phyloP scores from a whole-genome alignment of 345 rosid genomes.

The Clausena lansium region DNA sequence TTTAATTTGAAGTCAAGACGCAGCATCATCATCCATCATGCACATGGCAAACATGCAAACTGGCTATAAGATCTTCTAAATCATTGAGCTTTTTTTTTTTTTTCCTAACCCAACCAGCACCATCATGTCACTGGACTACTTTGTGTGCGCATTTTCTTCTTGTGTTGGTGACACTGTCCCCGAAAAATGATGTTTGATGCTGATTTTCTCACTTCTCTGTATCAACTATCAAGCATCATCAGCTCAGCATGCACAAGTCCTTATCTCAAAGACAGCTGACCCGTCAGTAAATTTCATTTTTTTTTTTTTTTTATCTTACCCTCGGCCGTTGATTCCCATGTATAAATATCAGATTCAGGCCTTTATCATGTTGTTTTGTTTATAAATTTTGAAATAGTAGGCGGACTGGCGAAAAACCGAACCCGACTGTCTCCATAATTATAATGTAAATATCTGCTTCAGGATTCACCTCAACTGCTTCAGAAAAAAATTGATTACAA shows the following conservation, averaged over 20 bases:
- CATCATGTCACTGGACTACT: constrained; percentile 3
- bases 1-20: constrained; percentile 9
- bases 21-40: constrained; percentile 17
- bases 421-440: background rate
- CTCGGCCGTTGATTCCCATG: too few relatives aligned
- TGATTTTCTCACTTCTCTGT: background rate
- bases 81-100: background rate
- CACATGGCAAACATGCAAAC: constrained; percentile 25
- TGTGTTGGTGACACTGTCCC: background rate
- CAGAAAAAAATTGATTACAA: background rate
- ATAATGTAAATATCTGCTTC: background rate
- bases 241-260: too few relatives aligned
- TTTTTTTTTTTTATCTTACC: too few relatives aligned
- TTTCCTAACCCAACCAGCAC: background rate
- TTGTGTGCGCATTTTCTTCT: background rate
- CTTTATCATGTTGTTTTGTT: too few relatives aligned
- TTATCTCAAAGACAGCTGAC: background rate
- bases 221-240: too few relatives aligned
- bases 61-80: background rate
- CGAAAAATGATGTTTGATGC: background rate
- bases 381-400: background rate
- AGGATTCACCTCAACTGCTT: background rate
- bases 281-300: too few relatives aligned
- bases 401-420: background rate
- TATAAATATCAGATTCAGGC: too few relatives aligned